These are phyloP conservation scores for Laetiporus sulphureus DNA, from an alignment of 1,284 basidiomycete genomes.

Conservation along the genomic window DNA sequence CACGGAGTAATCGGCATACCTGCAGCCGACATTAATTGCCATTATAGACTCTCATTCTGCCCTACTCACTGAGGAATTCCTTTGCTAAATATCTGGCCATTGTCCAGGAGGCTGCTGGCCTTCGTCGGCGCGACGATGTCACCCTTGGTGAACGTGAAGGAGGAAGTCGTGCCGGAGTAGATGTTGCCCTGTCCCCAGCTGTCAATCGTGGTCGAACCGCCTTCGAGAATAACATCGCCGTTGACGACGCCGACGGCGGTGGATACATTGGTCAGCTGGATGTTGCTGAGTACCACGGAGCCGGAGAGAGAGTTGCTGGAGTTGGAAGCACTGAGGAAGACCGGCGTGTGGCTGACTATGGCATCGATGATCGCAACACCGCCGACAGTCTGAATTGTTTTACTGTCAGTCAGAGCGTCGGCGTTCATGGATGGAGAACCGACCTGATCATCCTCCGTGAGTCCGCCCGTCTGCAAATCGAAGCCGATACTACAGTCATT, in stretches of 20 bases:
- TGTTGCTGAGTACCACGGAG: slow-evolving; percentile 55
- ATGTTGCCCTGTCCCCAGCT: slow-evolving; percentile 72
- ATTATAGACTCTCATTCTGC: neutral
- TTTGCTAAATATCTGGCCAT: slow-evolving; percentile 58
- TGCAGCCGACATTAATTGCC: slow-evolving; percentile 30
- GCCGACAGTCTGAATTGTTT: slow-evolving; percentile 29
- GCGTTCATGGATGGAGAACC: neutral
- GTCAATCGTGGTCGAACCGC: slow-evolving; percentile 48
- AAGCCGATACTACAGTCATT: slow-evolving; percentile 46
- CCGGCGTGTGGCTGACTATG: slow-evolving; percentile 39
- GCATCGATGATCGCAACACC: slow-evolving; percentile 59
- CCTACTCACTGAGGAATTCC: slow-evolving; percentile 21
- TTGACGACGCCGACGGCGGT: slow-evolving; percentile 42
- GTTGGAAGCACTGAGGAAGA: slow-evolving; percentile 30
- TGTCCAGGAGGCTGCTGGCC: slow-evolving; percentile 49
- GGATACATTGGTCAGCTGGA: slow-evolving; percentile 47
- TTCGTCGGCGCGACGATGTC: slow-evolving; percentile 43
- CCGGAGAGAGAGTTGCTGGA: slow-evolving; percentile 32
- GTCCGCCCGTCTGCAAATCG: slow-evolving; percentile 41
- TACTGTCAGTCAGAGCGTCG: neutral
- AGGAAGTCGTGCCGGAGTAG: slow-evolving; percentile 41
- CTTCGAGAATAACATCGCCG: slow-evolving; percentile 44
- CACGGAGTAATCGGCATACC: slow-evolving; percentile 54
- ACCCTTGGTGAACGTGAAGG: slow-evolving; percentile 42
- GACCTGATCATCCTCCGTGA: slow-evolving; percentile 18